Evolutionary conservation across 441 rosid species (phyloP).

Genomic region (Euphorbia celastroides): DNA sequence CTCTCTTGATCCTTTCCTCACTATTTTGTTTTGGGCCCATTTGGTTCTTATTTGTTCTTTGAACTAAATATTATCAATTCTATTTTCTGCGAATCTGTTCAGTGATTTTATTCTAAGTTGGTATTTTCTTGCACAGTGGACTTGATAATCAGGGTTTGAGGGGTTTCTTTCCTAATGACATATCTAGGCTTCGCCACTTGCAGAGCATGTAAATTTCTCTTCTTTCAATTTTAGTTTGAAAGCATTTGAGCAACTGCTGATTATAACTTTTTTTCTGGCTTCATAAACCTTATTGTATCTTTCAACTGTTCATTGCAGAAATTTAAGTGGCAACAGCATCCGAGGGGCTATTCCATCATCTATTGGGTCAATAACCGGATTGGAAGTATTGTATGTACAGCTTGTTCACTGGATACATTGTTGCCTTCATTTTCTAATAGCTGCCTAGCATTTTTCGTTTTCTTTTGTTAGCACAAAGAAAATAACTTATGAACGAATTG

Average conservation of each 20-base stretch:
- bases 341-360: slow-evolving; percentile 77
- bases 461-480: neutral
- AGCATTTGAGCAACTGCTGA: neutral
- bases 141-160: slow-evolving; percentile 86
- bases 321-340: slow-evolving; percentile 80
- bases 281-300: slow-evolving; percentile 2
- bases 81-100: neutral
- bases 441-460: neutral
- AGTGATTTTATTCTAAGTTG: slow-evolving; percentile 6
- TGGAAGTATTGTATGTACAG: slow-evolving; percentile 67
- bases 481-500: neutral
- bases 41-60: slow-evolving; percentile 2
- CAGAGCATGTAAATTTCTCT: slow-evolving; percentile 73
- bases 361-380: slow-evolving; percentile 57
- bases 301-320: slow-evolving; percentile 43
- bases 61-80: neutral
- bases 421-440: slow-evolving; percentile 10
- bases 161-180: slow-evolving; percentile 71
- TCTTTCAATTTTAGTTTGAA: slow-evolving; percentile 4
- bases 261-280: neutral
- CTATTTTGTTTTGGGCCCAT: slow-evolving; percentile 11
- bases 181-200: slow-evolving; percentile 66
- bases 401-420: slow-evolving; percentile 10
- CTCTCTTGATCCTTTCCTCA: slow-evolving; percentile 28
- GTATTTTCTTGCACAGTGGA: slow-evolving; percentile 45